Percentiles rank a stretch among this genome's conserved stretches.
Evolutionary conservation across 2,329 filamentous ascomycete genomes (phyloP).

Genomic region (Penicillium sp.): DNA sequence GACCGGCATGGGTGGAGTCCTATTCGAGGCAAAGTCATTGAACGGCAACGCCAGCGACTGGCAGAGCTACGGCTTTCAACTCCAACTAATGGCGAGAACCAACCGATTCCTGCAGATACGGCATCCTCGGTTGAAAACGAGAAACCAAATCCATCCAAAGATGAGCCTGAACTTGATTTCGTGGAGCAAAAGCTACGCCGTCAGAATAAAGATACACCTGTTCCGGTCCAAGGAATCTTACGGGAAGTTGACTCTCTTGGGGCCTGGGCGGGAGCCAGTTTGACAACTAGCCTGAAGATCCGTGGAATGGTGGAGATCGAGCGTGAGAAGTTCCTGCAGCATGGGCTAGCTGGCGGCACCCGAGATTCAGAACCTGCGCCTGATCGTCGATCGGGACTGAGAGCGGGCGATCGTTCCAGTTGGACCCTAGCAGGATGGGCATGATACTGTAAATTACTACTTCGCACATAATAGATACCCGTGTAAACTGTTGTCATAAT

Average conservation of each 20-base stretch:
- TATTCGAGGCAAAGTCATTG: slow-evolving; percentile 69
- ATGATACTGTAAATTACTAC: slow-evolving; percentile 26
- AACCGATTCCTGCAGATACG: neutral
- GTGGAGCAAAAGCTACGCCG: slow-evolving; percentile 44
- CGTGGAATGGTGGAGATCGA: slow-evolving; percentile 65
- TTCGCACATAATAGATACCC: slow-evolving; percentile 24
- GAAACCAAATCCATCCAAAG: slow-evolving; percentile 21
- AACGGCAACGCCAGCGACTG: slow-evolving; percentile 49
- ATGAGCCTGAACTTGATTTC: slow-evolving; percentile 48
- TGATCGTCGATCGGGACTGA: slow-evolving; percentile 42
- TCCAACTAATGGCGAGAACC: slow-evolving; percentile 8
- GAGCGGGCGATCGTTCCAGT: slow-evolving; percentile 48
- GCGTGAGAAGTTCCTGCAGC: slow-evolving; percentile 60
- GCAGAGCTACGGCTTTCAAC: slow-evolving; percentile 30
- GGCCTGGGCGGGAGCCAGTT: slow-evolving; percentile 65
- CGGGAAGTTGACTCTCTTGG: slow-evolving; percentile 63
- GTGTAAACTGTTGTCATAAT: neutral
- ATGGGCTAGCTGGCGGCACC: slow-evolving; percentile 49
- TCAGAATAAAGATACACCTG: slow-evolving; percentile 36
- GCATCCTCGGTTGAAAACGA: slow-evolving; percentile 4
- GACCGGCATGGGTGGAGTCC: slow-evolving; percentile 73
- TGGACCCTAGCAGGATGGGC: slow-evolving; percentile 52
- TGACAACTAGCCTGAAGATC: slow-evolving; percentile 60
- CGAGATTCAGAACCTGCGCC: slow-evolving; percentile 43
- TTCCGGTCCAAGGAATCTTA: slow-evolving; percentile 40